These are phyloP conservation scores for Mesostigma viride DNA, from an alignment of 139 green algal species.

Conservation along the genomic window DNA sequence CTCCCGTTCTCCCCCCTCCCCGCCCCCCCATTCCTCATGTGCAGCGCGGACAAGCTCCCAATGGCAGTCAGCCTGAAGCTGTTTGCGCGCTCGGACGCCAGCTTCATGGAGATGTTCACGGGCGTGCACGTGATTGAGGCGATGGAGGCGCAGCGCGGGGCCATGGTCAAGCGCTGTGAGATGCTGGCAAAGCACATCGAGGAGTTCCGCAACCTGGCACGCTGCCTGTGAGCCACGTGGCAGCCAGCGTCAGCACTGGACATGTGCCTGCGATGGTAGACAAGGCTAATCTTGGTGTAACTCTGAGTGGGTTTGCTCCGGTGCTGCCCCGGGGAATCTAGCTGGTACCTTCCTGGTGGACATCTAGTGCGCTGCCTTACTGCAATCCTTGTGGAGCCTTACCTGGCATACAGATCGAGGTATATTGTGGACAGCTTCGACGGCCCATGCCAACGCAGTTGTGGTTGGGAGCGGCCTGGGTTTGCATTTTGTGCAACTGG, in stretches of 20 bases:
- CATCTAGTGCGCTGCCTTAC: too few relatives aligned
- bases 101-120: conserved; percentile 70
- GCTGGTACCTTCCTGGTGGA: too few relatives aligned
- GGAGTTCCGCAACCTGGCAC: conserved; percentile 58
- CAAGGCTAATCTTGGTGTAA: too few relatives aligned
- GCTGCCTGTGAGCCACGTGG: conserved; percentile 39
- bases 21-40: background rate
- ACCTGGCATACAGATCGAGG: too few relatives aligned
- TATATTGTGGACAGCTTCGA: too few relatives aligned
- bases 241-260: background rate
- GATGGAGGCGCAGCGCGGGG: conserved; percentile 51
- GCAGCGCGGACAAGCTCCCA: background rate
- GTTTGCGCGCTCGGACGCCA: conserved; percentile 48
- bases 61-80: conserved; percentile 46
- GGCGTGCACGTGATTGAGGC: conserved; percentile 32
- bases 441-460: too few relatives aligned
- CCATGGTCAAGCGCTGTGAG: conserved; percentile 47
- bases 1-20: background rate
- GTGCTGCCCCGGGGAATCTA: too few relatives aligned
- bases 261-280: too few relatives aligned
- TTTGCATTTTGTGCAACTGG: too few relatives aligned
- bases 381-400: too few relatives aligned
- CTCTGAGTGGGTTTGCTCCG: too few relatives aligned
- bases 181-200: conserved; percentile 64
- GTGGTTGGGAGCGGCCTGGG: too few relatives aligned